A percentile compares a stretch with the other conserved stretches of the same genome.
Evolutionary conservation across 495 filamentous ascomycete species (phyloP).

Genomic region (Haplographium delicatum): DNA sequence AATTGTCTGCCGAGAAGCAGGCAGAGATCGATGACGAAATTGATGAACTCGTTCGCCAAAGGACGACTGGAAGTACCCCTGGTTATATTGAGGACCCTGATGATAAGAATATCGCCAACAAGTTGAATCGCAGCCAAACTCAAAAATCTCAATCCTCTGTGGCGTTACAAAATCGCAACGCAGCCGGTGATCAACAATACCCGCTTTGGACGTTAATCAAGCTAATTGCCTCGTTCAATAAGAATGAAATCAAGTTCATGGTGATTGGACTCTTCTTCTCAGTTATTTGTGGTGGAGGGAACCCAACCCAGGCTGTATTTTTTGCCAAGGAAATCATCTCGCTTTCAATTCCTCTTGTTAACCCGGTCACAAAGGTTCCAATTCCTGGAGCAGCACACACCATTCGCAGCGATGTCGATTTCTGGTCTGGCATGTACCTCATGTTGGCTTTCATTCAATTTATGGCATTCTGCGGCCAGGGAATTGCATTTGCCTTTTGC

Average conservation of each 20-base stretch:
- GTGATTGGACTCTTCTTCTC: constrained; percentile 69
- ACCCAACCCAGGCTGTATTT: constrained; percentile 84
- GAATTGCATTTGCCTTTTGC: constrained; percentile 73
- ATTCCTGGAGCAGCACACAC: constrained; percentile 24
- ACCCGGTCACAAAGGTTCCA: constrained; percentile 27
- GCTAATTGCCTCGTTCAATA: constrained; percentile 80
- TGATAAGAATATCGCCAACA: constrained; percentile 48
- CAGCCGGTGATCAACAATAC: constrained; percentile 48
- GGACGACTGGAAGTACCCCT: constrained; percentile 26
- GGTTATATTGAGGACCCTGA: constrained; percentile 48
- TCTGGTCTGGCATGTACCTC: constrained; percentile 92
- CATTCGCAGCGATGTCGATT: constrained; percentile 48
- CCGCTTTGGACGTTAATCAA: constrained; percentile 79
- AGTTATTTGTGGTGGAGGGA: constrained; percentile 74
- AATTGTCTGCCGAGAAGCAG: constrained; percentile 42
- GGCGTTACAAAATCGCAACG: constrained; percentile 49
- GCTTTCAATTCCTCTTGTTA: constrained; percentile 41
- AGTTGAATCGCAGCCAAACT: constrained; percentile 57
- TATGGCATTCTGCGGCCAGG: constrained; percentile 61
- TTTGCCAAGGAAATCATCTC: constrained; percentile 83
- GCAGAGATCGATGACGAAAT: constrained; percentile 40
- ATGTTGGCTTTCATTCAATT: constrained; percentile 83
- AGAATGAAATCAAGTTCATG: constrained; percentile 66
- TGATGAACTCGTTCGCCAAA: constrained; percentile 41
- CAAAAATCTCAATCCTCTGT: constrained; percentile 65